phyloP scores from a whole-genome alignment of 2,329 filamentous ascomycete species.

The Aspergillus fijiensis region DNA sequence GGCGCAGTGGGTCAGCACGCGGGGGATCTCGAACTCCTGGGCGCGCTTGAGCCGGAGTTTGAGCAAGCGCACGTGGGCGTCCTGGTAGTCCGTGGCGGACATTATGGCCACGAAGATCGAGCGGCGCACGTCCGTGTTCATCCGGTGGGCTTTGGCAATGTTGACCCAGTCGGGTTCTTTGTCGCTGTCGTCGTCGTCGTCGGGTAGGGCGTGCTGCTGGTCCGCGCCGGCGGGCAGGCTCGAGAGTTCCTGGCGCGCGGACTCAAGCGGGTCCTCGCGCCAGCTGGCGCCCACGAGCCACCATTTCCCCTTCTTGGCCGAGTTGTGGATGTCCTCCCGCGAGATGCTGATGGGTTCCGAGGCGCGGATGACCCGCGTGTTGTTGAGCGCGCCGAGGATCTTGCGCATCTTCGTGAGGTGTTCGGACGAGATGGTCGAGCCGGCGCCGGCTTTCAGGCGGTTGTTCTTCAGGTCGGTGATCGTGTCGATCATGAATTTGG shows the following conservation, averaged over 20 bases:
- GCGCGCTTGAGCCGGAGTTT: conserved; percentile 83
- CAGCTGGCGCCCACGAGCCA: conserved; percentile 98
- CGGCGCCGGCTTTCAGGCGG: conserved; percentile 72
- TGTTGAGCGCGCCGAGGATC: conserved; percentile 74
- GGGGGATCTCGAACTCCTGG: conserved; percentile 81
- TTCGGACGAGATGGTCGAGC: conserved; percentile 72
- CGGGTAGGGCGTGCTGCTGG: conserved; percentile 7
- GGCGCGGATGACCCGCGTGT: conserved; percentile 62
- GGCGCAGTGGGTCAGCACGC: conserved; percentile 82
- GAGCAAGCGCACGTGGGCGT: conserved; percentile 74
- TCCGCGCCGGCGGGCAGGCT: conserved; percentile 6
- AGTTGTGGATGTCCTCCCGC: conserved; percentile 76
- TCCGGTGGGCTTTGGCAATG: conserved; percentile 76
- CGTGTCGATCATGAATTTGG: conserved; percentile 96
- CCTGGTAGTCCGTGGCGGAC: conserved; percentile 77
- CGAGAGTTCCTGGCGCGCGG: conserved; percentile 35
- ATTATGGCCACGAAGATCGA: conserved; percentile 94
- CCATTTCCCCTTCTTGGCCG: conserved; percentile 91
- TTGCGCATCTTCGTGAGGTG: conserved; percentile 89
- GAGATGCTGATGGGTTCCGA: conserved; percentile 80
- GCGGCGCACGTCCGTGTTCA: conserved; percentile 81
- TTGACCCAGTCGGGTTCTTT: conserved; percentile 63
- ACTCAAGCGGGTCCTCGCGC: conserved; percentile 47
- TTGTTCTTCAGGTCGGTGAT: conserved; percentile 96
- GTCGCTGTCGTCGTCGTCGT: conserved; percentile 35